These are phyloP conservation scores for Arthrinium phaeospermum DNA, from an alignment of 2,329 filamentous ascomycete genomes.

Conservation along the genomic window DNA sequence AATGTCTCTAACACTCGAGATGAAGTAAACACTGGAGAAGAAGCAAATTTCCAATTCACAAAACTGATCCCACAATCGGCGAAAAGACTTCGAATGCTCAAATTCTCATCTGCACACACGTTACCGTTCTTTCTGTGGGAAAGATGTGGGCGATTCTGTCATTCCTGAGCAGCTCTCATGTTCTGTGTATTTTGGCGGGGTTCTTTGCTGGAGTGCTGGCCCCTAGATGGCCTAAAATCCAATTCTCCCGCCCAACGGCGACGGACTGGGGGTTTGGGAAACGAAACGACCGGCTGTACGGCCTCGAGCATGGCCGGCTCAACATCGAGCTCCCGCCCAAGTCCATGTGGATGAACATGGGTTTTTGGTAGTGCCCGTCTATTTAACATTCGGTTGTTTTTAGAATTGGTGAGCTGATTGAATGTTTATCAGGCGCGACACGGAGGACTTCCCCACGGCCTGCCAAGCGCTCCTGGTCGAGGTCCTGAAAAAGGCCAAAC, in stretches of 20 bases:
- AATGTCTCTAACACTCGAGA: background rate
- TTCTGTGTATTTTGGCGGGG: constrained; percentile 13
- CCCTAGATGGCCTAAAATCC: background rate
- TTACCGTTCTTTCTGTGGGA: background rate
- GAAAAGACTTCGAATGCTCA: no score
- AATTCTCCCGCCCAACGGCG: background rate
- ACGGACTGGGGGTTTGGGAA: background rate
- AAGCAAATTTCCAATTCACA: no score
- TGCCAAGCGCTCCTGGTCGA: constrained; percentile 54
- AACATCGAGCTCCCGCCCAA: constrained; percentile 52
- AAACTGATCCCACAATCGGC: background rate
- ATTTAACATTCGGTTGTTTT: background rate
- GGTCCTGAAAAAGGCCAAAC: constrained; percentile 49
- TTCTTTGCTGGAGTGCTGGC: background rate
- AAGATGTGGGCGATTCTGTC: background rate
- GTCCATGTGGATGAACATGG: constrained; percentile 70
- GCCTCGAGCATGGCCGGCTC: constrained; percentile 61
- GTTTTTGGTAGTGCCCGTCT: constrained; percentile 56
- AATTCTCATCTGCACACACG: no score
- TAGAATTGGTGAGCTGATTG: background rate
- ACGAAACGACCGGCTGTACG: constrained; percentile 41
- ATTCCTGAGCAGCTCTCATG: background rate
- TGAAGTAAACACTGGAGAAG: background rate
- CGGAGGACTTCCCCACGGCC: constrained; percentile 48
- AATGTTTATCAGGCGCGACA: background rate